Evolutionary conservation across 768 basidiomycete species (phyloP).

Genomic region (Hygrophoropsis aurantiaca): DNA sequence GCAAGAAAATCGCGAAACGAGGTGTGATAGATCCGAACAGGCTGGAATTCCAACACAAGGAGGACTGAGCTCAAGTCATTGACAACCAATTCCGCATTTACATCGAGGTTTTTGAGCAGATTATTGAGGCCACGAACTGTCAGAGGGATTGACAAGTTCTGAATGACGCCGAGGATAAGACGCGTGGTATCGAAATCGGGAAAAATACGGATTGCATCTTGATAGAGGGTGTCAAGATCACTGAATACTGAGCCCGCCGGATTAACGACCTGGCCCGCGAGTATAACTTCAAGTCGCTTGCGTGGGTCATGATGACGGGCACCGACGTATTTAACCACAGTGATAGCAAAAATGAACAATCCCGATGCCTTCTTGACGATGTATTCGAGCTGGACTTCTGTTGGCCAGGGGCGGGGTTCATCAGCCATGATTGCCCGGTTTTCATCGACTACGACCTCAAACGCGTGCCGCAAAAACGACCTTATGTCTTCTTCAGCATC

Average conservation of each 20-base stretch:
- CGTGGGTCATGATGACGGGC: conserved; percentile 16
- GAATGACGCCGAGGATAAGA: conserved; percentile 17
- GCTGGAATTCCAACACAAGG: conserved; percentile 13
- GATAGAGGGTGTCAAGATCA: conserved; percentile 15
- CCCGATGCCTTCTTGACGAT: conserved; percentile 18
- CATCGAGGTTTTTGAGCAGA: conserved; percentile 10
- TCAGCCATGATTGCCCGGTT: conserved; percentile 13
- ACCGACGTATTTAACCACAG: conserved; percentile 25
- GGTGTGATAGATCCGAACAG: conserved; percentile 18
- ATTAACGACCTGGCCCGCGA: conserved; percentile 7
- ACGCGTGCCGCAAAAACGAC: conserved; percentile 16
- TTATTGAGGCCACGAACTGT: conserved; percentile 9
- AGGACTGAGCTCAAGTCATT: conserved; percentile 18
- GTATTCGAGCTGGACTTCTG: conserved; percentile 16
- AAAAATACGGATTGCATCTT: conserved; percentile 12
- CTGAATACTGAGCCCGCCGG: conserved; percentile 8
- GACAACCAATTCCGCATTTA: conserved; percentile 15
- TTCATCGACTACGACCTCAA: conserved; percentile 11
- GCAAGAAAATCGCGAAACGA: conserved; percentile 21
- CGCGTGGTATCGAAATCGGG: conserved; percentile 14
- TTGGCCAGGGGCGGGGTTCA: conserved; percentile 22
- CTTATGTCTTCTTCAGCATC: conserved; percentile 20
- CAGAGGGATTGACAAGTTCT: conserved; percentile 14
- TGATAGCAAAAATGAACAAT: conserved; percentile 27
- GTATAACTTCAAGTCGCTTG: conserved; percentile 11